phyloP scores from a whole-genome alignment of 768 basidiomycete genomes.

The Suillus subaureus region DNA sequence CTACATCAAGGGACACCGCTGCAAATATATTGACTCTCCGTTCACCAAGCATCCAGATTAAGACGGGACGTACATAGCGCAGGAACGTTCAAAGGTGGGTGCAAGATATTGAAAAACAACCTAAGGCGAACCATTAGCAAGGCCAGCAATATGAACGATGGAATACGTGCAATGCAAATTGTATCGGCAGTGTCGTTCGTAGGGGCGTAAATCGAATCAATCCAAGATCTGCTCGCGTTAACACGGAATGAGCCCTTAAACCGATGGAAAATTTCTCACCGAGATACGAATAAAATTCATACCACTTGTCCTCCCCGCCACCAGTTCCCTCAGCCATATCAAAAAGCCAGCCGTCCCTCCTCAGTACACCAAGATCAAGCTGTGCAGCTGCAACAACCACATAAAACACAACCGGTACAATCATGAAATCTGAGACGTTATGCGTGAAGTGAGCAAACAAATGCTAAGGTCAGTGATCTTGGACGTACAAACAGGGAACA shows the following conservation, averaged over 20 bases:
- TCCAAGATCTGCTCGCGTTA: constrained; percentile 50
- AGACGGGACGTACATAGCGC: constrained; percentile 61
- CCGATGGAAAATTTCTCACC: constrained; percentile 47
- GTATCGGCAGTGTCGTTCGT: constrained; percentile 87
- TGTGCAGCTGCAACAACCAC: constrained; percentile 65
- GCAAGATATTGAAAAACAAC: constrained; percentile 82
- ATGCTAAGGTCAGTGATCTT: constrained; percentile 19
- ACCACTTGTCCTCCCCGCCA: constrained; percentile 57
- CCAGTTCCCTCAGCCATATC: constrained; percentile 47
- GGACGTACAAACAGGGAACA: constrained; percentile 84
- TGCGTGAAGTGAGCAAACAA: background rate
- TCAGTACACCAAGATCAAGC: constrained; percentile 59
- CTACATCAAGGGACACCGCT: constrained; percentile 89
- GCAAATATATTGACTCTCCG: background rate
- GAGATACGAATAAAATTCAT: constrained; percentile 80
- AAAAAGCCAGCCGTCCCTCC: constrained; percentile 83
- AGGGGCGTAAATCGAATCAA: constrained; percentile 66
- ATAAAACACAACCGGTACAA: constrained; percentile 86
- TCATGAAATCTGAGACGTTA: constrained; percentile 62
- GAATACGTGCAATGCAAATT: constrained; percentile 79
- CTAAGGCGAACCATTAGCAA: constrained; percentile 35
- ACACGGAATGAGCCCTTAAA: background rate
- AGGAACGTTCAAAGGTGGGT: constrained; percentile 88
- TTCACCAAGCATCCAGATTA: background rate
- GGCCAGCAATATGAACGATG: constrained; percentile 30